These are phyloP conservation scores for Talaromyces pinophilus DNA, from an alignment of 2,329 filamentous ascomycete genomes.

Conservation along the genomic window DNA sequence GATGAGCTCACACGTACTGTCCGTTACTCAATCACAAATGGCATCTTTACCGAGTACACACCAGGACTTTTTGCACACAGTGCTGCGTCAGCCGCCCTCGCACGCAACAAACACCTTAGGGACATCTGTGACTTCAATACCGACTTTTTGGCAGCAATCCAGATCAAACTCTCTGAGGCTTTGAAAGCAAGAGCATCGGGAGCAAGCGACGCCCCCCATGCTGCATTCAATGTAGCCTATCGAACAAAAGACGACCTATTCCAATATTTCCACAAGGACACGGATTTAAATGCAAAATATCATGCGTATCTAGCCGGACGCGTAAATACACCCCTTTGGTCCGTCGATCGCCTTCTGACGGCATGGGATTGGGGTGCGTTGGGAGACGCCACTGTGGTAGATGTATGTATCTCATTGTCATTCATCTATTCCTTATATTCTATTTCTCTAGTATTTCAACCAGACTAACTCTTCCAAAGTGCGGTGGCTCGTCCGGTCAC, in stretches of 20 bases:
- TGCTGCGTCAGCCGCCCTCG: constrained; percentile 10
- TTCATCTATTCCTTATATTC: neutral
- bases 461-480: constrained; percentile 19
- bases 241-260: neutral
- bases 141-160: neutral
- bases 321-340: constrained; percentile 1
- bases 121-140: constrained; percentile 1
- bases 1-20: neutral
- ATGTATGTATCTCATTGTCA: constrained; percentile 16
- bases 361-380: constrained; percentile 21
- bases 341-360: neutral
- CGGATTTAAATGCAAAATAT: neutral
- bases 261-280: neutral
- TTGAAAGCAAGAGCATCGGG: neutral
- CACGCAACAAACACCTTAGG: constrained; percentile 7
- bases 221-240: constrained; percentile 17
- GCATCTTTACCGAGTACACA: constrained; percentile 13
- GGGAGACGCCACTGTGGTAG: constrained; percentile 19
- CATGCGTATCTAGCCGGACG: constrained; percentile 17
- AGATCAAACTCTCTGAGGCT: neutral
- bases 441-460: neutral
- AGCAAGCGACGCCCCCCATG: neutral
- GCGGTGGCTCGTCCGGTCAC: constrained; percentile 23
- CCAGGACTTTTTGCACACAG: constrained; percentile 3
- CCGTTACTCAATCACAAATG: constrained; percentile 10